Evolutionary conservation across 257 asterid genomes (phyloP), one percentile per base, ranked within the genome.

Genomic region (Nicotiana otophora): DNA sequence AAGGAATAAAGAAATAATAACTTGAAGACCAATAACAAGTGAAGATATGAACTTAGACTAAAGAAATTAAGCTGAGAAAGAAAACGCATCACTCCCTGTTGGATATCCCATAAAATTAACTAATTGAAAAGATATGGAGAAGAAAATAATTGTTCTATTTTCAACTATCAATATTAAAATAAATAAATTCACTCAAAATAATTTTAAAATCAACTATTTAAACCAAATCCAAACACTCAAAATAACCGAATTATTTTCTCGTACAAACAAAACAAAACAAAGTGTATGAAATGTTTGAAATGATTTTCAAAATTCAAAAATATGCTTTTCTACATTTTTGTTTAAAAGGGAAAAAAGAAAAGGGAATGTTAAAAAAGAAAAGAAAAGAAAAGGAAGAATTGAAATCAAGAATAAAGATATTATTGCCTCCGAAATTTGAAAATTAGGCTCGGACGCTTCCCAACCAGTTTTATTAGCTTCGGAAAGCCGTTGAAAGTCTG

Each of bases 401-500:
- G 36, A 36, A 78, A 26, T 60, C 11, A 78, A 64, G 57, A 42
- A 20, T 61, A 79, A 60, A 79, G 65, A 42, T n/a, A n/a, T n/a
- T 42, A 42, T 42, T 3, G 30, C 65, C 81, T 4, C 10, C 10
- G 5, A 26, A 11, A 67, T 62, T 86, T 84, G 69, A 84, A 86
- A 63, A 8, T 33, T 6, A 57, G 87, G 81, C 26, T 83, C 68
- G 87, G 80, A 14, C 0, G 34, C 36, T 12, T 3, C 4, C 28
- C 51, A 30, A 26, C 67, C 26, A 28, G 5, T 12, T n/a, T 6
- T 23, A 28, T 76, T 76, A 74, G 91, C 85, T 82, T 86, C 84
- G 89, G 89, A 74, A 75, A 81, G 86, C 90, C 90, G 90, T 89
- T 87, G n/a, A 83, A 53, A 72, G 12, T 81, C 86, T 87, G 78